A percentile compares a stretch with the other conserved stretches of the same genome.
Conservation (phyloP, 768 basidiomycete genomes). For the Collybiopsis luxurians region DNA sequence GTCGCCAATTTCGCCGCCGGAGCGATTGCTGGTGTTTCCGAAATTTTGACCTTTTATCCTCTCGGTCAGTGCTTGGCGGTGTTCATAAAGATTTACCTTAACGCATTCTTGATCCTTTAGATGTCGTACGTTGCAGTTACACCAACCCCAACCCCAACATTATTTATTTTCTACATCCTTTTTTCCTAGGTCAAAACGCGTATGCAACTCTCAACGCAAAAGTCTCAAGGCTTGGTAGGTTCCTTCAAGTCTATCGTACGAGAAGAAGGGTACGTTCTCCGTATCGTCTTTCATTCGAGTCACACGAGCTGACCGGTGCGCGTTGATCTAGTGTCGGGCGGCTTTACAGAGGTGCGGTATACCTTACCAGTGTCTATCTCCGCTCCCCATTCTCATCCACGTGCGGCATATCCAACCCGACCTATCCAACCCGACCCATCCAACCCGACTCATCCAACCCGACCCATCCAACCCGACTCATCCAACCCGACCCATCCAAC, state of each 20-base stretch:
- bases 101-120: conserved; percentile 31
- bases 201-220: conserved; percentile 94
- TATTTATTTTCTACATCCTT: conserved; percentile 9
- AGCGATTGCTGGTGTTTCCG: conserved; percentile 90
- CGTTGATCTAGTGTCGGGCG: conserved; percentile 56
- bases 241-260: conserved; percentile 81
- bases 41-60: conserved; percentile 84
- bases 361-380: background rate
- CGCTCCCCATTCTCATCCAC: background rate
- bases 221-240: conserved; percentile 75
- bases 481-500: too few species aligned
- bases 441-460: too few species aligned
- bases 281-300: too few species aligned
- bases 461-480: too few species aligned
- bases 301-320: conserved; percentile 16
- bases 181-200: conserved; percentile 86
- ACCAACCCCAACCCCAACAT: background rate
- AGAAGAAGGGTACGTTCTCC: conserved; percentile 90
- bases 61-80: conserved; percentile 75
- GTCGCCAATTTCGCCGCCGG: conserved; percentile 90
- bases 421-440: too few species aligned
- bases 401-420: too few species aligned
- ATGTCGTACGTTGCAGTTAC: conserved; percentile 72
- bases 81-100: too few species aligned
- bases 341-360: conserved; percentile 77